Evolutionary conservation across 1,284 basidiomycete species (phyloP), one percentile per base, ranked within the genome.

Genomic region (Rhodotorula sp.): DNA sequence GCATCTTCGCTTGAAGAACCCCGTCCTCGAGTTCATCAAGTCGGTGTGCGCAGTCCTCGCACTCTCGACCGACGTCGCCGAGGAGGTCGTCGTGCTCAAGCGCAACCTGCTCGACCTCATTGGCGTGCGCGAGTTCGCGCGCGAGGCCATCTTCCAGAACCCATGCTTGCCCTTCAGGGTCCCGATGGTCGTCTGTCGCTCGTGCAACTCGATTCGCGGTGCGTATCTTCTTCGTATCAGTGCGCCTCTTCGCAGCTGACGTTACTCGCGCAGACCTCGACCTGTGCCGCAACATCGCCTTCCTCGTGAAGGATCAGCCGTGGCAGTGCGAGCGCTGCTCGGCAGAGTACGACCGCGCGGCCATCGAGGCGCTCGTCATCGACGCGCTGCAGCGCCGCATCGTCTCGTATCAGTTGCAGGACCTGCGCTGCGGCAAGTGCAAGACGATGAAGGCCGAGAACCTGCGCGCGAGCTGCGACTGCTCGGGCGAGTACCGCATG

Each of bases 81-180:
- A 92, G 70, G 95, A 99, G 79, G 88, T 97, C 34, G 91, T 93
- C 23, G 84, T 99, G 17, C 83, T 98, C 75, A 92, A 92, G 80
- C 88, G 94, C 52, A 97, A 91, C 80, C 83, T 97, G 45, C 87
- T 99, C 66, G 94, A 98, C 77, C 84, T 98, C 62, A 87, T 97
- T 60, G 89, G 90, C 17, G 87, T 97, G 45, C 87, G 90, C 72
- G 94, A 97, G 79, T 82, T 76, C 81, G 88, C 92, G 19, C 84
- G 83, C 53, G 91, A 93, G 61, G 93, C 93, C 3, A 81, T 85
- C 0, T 97, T 95, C 85, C 87, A 88, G 67, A 96, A 97, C 80
- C 96, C 96, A 0, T 98, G 96, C 83, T 91, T 97, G 79, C 89
- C 93, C 5, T 87, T 98, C 73, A 90, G 90, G 76, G 82, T 98